These are phyloP conservation scores for Aureobasidium pullulans DNA, from an alignment of 2,329 filamentous ascomycete genomes.

Conservation along the genomic window DNA sequence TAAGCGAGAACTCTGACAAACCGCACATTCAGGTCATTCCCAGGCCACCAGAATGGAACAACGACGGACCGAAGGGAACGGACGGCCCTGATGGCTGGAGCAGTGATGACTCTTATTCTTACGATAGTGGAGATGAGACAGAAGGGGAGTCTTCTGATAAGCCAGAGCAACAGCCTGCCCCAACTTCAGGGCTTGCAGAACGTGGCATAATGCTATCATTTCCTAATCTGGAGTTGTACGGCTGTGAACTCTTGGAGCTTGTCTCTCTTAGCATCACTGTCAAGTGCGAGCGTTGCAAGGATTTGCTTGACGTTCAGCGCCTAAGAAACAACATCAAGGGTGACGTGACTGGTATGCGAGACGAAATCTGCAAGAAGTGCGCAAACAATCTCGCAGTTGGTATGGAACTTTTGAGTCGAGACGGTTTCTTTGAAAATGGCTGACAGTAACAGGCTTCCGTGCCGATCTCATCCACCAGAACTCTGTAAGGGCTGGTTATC, in stretches of 20 bases:
- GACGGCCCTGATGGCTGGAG: slow-evolving; percentile 20
- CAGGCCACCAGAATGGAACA: slow-evolving; percentile 68
- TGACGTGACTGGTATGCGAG: slow-evolving; percentile 32
- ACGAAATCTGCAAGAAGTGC: slow-evolving; percentile 50
- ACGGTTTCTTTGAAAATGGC: background rate
- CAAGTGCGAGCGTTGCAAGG: slow-evolving; percentile 75
- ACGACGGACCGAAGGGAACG: slow-evolving; percentile 16
- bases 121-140: slow-evolving; percentile 44
- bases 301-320: slow-evolving; percentile 60
- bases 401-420: slow-evolving; percentile 18
- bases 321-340: slow-evolving; percentile 49
- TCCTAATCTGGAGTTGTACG: slow-evolving; percentile 66
- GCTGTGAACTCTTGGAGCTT: slow-evolving; percentile 69
- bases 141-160: slow-evolving; percentile 33
- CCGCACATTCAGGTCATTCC: slow-evolving; percentile 65
- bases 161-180: slow-evolving; percentile 27
- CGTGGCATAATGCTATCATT: slow-evolving; percentile 72
- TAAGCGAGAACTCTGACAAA: slow-evolving; percentile 35
- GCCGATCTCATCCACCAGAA: slow-evolving; percentile 65
- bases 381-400: slow-evolving; percentile 41
- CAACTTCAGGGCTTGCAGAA: slow-evolving; percentile 43
- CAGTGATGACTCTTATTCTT: slow-evolving; percentile 34
- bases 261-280: slow-evolving; percentile 59
- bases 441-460: slow-evolving; percentile 34
- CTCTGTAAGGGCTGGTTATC: slow-evolving; percentile 68